Evolutionary conservation across 805 yeast genomes (phyloP).

Genomic region (Candida krabiensis): DNA sequence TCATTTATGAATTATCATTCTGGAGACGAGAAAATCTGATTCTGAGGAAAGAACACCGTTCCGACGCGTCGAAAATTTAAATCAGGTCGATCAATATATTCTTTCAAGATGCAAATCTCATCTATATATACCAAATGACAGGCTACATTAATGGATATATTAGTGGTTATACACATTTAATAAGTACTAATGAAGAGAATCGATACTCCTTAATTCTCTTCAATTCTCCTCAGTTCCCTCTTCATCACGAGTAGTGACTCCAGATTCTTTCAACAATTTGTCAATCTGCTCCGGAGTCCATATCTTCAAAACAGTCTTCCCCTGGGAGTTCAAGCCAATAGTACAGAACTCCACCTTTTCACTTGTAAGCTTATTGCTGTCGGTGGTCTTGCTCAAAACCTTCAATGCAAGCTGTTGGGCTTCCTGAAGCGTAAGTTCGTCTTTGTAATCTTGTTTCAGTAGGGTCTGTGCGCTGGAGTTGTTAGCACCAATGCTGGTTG

Average conservation of each 20-base stretch:
- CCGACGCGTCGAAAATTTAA: too few species aligned
- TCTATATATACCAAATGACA: too few species aligned
- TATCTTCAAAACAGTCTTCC: slow-evolving; percentile 62
- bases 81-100: too few species aligned
- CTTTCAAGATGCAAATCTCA: too few species aligned
- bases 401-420: slow-evolving; percentile 88
- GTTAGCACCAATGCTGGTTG: slow-evolving; percentile 95
- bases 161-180: too few species aligned
- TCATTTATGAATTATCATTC: too few species aligned
- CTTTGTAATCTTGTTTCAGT: slow-evolving; percentile 91
- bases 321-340: slow-evolving; percentile 47
- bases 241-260: slow-evolving; percentile 53
- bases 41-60: too few species aligned
- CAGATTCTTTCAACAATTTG: slow-evolving; percentile 65
- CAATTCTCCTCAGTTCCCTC: slow-evolving; percentile 47
- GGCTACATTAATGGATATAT: neutral
- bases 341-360: slow-evolving; percentile 95
- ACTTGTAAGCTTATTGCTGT: slow-evolving; percentile 76
- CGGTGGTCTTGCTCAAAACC: slow-evolving; percentile 92
- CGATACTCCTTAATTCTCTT: too few species aligned
- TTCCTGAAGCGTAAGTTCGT: slow-evolving; percentile 66
- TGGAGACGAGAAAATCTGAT: too few species aligned
- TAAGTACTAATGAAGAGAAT: too few species aligned
- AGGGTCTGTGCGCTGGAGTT: slow-evolving; percentile 95
- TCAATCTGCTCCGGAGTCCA: slow-evolving; percentile 83